Evolutionary conservation across 2,329 filamentous ascomycete genomes (phyloP).

Genomic region (Calonectria honghensis): DNA sequence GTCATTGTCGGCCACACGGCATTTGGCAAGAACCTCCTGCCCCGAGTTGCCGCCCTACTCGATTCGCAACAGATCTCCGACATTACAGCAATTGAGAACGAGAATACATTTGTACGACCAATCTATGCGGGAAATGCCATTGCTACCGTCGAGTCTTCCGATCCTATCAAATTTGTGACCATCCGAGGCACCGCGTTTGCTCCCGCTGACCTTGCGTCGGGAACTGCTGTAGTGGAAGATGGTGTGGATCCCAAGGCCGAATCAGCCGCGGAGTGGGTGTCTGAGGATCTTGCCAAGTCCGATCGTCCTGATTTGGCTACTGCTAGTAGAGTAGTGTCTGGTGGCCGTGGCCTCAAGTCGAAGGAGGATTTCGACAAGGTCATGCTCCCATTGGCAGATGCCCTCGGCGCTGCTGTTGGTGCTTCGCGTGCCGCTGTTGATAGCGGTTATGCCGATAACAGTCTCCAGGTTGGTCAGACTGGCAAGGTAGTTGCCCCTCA

Average conservation of each 20-base stretch:
- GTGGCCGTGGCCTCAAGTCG: slow-evolving; percentile 95
- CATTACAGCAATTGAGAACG: slow-evolving; percentile 88
- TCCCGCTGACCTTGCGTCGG: slow-evolving; percentile 81
- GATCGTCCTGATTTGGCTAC: slow-evolving; percentile 95
- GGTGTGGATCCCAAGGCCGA: slow-evolving; percentile 89
- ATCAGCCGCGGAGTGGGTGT: slow-evolving; percentile 89
- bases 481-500: slow-evolving; percentile 99
- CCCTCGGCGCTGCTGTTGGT: slow-evolving; percentile 95
- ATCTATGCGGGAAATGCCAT: slow-evolving; percentile 99
- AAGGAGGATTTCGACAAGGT: slow-evolving; percentile 97
- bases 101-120: slow-evolving; percentile 95
- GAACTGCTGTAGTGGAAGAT: slow-evolving; percentile 85
- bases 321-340: slow-evolving; percentile 92
- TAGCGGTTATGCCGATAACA: slow-evolving; percentile 98
- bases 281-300: slow-evolving; percentile 93
- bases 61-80: slow-evolving; percentile 97
- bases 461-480: slow-evolving; percentile 97
- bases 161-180: slow-evolving; percentile 91
- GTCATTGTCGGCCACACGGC: slow-evolving; percentile 93
- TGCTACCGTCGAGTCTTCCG: slow-evolving; percentile 92
- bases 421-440: slow-evolving; percentile 97
- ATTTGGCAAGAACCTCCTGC: slow-evolving; percentile 96
- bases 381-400: slow-evolving; percentile 94
- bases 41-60: slow-evolving; percentile 91
- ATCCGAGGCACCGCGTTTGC: slow-evolving; percentile 95